Conservation (phyloP, 805 yeast genomes). For the Yamadazyma laniorum region DNA sequence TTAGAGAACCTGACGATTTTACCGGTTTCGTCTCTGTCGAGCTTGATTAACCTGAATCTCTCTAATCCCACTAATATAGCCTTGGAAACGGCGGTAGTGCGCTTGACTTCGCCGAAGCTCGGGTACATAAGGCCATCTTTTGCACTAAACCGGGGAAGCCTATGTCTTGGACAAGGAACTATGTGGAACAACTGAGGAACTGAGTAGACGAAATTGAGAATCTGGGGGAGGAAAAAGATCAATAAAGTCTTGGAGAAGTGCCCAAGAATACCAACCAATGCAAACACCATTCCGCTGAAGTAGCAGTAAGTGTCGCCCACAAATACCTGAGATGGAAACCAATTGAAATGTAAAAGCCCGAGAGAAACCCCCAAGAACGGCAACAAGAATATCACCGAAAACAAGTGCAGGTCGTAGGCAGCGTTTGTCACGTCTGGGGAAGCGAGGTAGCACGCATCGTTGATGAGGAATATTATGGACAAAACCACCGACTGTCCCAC, state of each 20-base stretch:
- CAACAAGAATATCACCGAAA: slow-evolving; percentile 72
- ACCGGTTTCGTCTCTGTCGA: slow-evolving; percentile 21
- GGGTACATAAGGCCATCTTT: slow-evolving; percentile 74
- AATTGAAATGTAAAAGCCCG: slow-evolving; percentile 74
- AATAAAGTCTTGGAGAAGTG: slow-evolving; percentile 93
- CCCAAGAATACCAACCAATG: slow-evolving; percentile 92
- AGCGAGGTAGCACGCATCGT: slow-evolving; percentile 71
- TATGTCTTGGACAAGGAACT: slow-evolving; percentile 93
- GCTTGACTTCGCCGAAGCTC: slow-evolving; percentile 34
- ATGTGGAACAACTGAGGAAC: slow-evolving; percentile 87
- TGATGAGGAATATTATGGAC: slow-evolving; percentile 65
- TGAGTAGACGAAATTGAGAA: slow-evolving; percentile 83
- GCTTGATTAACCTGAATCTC: slow-evolving; percentile 46
- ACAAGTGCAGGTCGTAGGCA: slow-evolving; percentile 78
- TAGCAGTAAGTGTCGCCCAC: slow-evolving; percentile 99
- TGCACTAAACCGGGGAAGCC: slow-evolving; percentile 76
- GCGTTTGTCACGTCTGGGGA: slow-evolving; percentile 38
- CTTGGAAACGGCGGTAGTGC: slow-evolving; percentile 20
- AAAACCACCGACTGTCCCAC: slow-evolving; percentile 90
- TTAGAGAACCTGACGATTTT: slow-evolving; percentile 58
- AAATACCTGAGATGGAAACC: slow-evolving; percentile 90
- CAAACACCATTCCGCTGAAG: slow-evolving; percentile 98
- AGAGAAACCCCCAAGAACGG: slow-evolving; percentile 86
- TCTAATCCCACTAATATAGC: slow-evolving; percentile 33
- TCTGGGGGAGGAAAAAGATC: slow-evolving; percentile 86